Percentiles rank a stretch among this genome's conserved stretches.
Conservation (phyloP, 345 rosid genomes). For the Ricinus communis region DNA sequence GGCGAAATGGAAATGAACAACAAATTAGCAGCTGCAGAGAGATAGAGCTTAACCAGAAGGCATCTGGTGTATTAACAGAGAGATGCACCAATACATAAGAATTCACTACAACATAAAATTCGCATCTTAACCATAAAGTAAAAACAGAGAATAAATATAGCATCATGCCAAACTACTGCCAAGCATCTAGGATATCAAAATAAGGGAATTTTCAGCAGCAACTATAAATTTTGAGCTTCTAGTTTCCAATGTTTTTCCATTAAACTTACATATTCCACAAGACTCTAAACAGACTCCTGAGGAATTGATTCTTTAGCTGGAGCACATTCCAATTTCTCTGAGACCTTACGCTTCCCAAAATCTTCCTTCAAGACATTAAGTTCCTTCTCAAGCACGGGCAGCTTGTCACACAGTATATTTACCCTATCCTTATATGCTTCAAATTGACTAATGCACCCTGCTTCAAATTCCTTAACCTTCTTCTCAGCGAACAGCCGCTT, state of each 20-base stretch:
- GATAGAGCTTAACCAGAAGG: too few relatives aligned
- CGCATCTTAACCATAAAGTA: not conserved
- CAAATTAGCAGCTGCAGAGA: too few relatives aligned
- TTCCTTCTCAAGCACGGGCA: conserved; percentile 41
- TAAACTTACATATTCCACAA: not conserved
- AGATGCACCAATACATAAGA: not conserved
- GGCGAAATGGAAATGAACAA: too few relatives aligned
- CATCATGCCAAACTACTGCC: not conserved
- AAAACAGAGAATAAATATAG: not conserved
- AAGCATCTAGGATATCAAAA: not conserved
- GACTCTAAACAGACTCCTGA: not conserved
- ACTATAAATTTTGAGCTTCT: not conserved
- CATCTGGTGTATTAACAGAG: too few relatives aligned
- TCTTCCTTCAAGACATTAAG: conserved; percentile 34
- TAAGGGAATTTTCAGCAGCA: not conserved
- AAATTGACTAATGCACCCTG: conserved; percentile 34
- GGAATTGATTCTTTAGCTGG: conserved; percentile 23
- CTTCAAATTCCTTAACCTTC: conserved; percentile 56
- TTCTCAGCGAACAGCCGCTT: conserved; percentile 35
- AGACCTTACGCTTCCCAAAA: conserved; percentile 27
- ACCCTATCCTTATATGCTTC: conserved; percentile 32
- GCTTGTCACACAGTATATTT: conserved; percentile 29
- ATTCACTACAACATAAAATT: not conserved
- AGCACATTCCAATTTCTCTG: conserved; percentile 31
- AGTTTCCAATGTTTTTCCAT: not conserved